Conservation (phyloP, 176 grass and related monocot species). For the Bolboschoenus planiculmis region DNA sequence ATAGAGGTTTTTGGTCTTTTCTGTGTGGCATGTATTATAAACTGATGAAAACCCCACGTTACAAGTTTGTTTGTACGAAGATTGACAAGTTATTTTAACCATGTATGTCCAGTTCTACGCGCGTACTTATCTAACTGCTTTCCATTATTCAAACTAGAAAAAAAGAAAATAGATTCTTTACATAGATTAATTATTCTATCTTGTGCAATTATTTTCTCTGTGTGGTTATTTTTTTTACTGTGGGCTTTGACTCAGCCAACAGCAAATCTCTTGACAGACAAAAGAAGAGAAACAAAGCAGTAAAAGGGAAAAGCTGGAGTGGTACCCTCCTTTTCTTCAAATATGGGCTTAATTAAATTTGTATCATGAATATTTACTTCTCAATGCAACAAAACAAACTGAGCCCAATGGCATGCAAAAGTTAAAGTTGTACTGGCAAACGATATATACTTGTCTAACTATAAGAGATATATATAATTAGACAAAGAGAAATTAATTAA, state of each 20-base stretch:
- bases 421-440: constrained; percentile 15
- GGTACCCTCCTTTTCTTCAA: constrained; percentile 26
- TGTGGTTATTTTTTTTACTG: background rate
- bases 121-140: background rate
- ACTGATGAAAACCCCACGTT: constrained; percentile 17
- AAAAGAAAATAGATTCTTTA: background rate
- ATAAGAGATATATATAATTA: constrained; percentile 4
- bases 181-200: background rate
- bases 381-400: constrained; percentile 22
- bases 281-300: constrained; percentile 17
- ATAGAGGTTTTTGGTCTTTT: constrained; percentile 75
- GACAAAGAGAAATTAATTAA: constrained; percentile 10
- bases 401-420: constrained; percentile 29
- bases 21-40: constrained; percentile 35
- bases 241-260: constrained; percentile 19
- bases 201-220: background rate
- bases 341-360: background rate
- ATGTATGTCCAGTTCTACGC: background rate
- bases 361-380: background rate
- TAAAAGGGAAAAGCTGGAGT: constrained; percentile 41
- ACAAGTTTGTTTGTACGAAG: background rate
- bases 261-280: constrained; percentile 13
- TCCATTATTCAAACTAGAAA: background rate
- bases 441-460: background rate
- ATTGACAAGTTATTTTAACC: background rate